Percentiles rank a stretch among this genome's conserved stretches.
These are phyloP conservation scores for Malus hybrid DNA, from an alignment of 331 rosid species.

Conservation along the genomic window DNA sequence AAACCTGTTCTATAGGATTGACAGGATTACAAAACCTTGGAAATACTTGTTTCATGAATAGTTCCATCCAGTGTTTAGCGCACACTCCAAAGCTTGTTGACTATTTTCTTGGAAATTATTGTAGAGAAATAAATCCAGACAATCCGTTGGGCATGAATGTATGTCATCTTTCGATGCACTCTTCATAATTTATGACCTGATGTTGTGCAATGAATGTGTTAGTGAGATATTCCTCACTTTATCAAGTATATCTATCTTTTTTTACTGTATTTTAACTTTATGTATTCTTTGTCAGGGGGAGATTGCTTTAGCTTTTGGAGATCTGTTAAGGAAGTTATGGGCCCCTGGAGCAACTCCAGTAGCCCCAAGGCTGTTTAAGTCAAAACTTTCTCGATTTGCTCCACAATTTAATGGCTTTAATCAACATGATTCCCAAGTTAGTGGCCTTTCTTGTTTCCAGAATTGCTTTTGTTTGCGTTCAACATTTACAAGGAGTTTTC, in stretches of 20 bases:
- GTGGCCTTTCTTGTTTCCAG: conserved; percentile 29
- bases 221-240: conserved; percentile 8
- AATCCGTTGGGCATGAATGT: conserved; percentile 98
- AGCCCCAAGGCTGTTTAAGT: conserved; percentile 81
- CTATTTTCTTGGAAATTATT: conserved; percentile 94
- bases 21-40: conserved; percentile 94
- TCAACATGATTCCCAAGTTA: conserved; percentile 99
- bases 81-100: conserved; percentile 98
- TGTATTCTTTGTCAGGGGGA: conserved; percentile 63
- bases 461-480: conserved; percentile 20
- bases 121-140: conserved; percentile 78
- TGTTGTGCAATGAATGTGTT: not conserved
- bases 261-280: not conserved
- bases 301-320: conserved; percentile 97
- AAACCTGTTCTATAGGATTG: conserved; percentile 93
- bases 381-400: conserved; percentile 94
- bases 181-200: not conserved
- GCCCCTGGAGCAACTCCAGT: conserved; percentile 93
- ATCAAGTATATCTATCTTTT: not conserved
- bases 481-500: conserved; percentile 14
- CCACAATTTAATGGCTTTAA: conserved; percentile 98
- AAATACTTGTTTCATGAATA: conserved; percentile 99
- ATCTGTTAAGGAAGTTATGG: conserved; percentile 91
- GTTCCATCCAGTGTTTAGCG: conserved; percentile 91
- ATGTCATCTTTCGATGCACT: conserved; percentile 31